These are phyloP conservation scores for Tympanopsis confertula DNA, from an alignment of 2,329 filamentous ascomycete genomes.

Conservation along the genomic window DNA sequence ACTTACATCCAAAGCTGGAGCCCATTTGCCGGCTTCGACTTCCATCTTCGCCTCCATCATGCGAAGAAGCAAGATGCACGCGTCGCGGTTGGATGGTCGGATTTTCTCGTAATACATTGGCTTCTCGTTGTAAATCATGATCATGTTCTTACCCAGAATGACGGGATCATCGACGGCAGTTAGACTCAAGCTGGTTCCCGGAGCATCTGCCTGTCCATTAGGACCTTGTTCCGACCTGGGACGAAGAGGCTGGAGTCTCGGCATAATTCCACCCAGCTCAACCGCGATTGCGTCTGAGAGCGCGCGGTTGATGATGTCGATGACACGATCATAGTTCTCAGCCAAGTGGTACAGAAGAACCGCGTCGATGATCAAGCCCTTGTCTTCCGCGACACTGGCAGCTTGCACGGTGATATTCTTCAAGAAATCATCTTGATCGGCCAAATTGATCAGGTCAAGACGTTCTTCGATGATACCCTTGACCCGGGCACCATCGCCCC, in stretches of 20 bases:
- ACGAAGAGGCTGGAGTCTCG: background rate
- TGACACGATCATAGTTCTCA: conserved; percentile 56
- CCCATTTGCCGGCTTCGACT: conserved; percentile 46
- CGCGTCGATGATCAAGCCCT: conserved; percentile 52
- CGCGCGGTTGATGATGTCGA: conserved; percentile 50
- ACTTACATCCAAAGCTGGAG: conserved; percentile 53
- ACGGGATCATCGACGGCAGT: conserved; percentile 58
- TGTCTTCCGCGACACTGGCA: conserved; percentile 54
- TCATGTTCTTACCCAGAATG: conserved; percentile 50
- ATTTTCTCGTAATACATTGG: conserved; percentile 50
- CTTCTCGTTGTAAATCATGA: conserved; percentile 46
- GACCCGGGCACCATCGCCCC: conserved; percentile 47
- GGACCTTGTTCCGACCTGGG: background rate
- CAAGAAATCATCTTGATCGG: conserved; percentile 47
- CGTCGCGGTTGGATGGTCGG: conserved; percentile 40
- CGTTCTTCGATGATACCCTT: conserved; percentile 53
- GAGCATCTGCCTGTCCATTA: background rate
- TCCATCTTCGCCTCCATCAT: conserved; percentile 49
- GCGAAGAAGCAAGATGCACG: conserved; percentile 43
- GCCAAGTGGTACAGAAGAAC: conserved; percentile 58
- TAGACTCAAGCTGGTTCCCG: conserved; percentile 38
- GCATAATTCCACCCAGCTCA: conserved; percentile 13
- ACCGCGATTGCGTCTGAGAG: conserved; percentile 52
- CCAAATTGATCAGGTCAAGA: conserved; percentile 45
- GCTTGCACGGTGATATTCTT: conserved; percentile 55